Conservation (phyloP, 2,329 filamentous ascomycete genomes). For the Ceratocystis colombiana region DNA sequence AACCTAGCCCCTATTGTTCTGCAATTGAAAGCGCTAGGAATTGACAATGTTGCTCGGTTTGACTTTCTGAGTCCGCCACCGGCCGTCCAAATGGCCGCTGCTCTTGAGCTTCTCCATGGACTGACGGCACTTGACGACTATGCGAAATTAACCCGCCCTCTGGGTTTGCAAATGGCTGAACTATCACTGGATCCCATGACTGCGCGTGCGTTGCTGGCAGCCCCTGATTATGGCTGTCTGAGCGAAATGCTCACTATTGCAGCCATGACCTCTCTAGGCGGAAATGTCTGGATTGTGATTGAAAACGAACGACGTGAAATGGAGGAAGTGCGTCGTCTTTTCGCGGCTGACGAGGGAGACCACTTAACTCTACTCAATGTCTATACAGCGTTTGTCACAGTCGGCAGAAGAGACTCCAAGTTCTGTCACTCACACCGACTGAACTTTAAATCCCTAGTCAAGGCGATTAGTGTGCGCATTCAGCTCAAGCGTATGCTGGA, state of each 20-base stretch:
- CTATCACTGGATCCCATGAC: conserved; percentile 93
- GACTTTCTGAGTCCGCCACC: conserved; percentile 81
- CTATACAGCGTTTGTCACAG: conserved; percentile 79
- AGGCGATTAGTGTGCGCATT: conserved; percentile 73
- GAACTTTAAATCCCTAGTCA: conserved; percentile 73
- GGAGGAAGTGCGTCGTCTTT: conserved; percentile 66
- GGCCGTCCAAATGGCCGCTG: conserved; percentile 71
- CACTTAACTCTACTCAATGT: conserved; percentile 87
- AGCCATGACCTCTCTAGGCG: conserved; percentile 83
- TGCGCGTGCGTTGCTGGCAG: conserved; percentile 72
- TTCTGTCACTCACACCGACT: conserved; percentile 83
- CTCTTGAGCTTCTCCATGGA: conserved; percentile 77
- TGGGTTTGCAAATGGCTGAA: conserved; percentile 89
- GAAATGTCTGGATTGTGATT: conserved; percentile 66
- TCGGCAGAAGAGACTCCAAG: conserved; percentile 68
- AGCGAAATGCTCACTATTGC: conserved; percentile 84
- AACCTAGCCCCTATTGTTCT: conserved; percentile 82
- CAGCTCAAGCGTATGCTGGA: conserved; percentile 83
- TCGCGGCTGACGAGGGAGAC: conserved; percentile 87
- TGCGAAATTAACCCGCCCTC: conserved; percentile 75
- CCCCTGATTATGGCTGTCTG: conserved; percentile 64
- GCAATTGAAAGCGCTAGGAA: conserved; percentile 87
- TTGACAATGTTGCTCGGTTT: conserved; percentile 88
- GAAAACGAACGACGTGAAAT: conserved; percentile 65
- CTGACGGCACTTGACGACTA: conserved; percentile 81